These are phyloP conservation scores for Sporothrix humicola DNA, from an alignment of 2,329 filamentous ascomycete species.

Conservation along the genomic window DNA sequence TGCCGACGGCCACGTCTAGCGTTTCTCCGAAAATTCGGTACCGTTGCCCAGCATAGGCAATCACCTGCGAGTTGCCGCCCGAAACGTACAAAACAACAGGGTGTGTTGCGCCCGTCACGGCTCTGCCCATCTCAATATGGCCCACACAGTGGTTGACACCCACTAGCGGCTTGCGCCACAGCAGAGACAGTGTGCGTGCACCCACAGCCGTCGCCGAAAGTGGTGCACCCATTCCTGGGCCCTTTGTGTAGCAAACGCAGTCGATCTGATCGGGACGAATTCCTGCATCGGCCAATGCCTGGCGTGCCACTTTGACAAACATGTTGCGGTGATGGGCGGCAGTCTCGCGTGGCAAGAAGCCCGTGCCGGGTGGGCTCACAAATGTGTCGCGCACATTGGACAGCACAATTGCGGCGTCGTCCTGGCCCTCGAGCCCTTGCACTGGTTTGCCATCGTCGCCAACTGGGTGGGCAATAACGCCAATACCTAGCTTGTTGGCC, in stretches of 20 bases:
- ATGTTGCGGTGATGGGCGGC: slow-evolving; percentile 87
- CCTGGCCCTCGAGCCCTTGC: slow-evolving; percentile 44
- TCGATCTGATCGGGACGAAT: slow-evolving; percentile 71
- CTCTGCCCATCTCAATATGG: slow-evolving; percentile 97
- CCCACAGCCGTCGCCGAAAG: slow-evolving; percentile 82
- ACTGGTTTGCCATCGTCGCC: slow-evolving; percentile 31
- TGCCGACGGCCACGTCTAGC: slow-evolving; percentile 95
- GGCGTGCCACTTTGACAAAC: slow-evolving; percentile 81
- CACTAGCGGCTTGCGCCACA: slow-evolving; percentile 89
- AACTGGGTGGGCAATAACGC: slow-evolving; percentile 79
- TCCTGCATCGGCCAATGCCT: slow-evolving; percentile 73
- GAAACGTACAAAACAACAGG: slow-evolving; percentile 95
- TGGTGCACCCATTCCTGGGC: slow-evolving; percentile 95
- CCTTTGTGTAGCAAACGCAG: slow-evolving; percentile 94
- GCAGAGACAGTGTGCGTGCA: slow-evolving; percentile 77
- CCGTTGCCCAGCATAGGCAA: slow-evolving; percentile 90
- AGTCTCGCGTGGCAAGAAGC: slow-evolving; percentile 96
- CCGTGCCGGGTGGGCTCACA: slow-evolving; percentile 86
- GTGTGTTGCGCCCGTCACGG: slow-evolving; percentile 87
- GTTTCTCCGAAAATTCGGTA: slow-evolving; percentile 99
- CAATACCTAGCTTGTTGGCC: slow-evolving; percentile 96
- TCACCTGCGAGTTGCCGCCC: slow-evolving; percentile 96
- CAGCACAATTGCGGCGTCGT: slow-evolving; percentile 70
- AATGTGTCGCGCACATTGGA: slow-evolving; percentile 96
- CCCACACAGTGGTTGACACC: slow-evolving; percentile 98